Evolutionary conservation across 139 green algal species (phyloP), one percentile per base, ranked within the genome.

Genomic region (Coccomyxa sp.): DNA sequence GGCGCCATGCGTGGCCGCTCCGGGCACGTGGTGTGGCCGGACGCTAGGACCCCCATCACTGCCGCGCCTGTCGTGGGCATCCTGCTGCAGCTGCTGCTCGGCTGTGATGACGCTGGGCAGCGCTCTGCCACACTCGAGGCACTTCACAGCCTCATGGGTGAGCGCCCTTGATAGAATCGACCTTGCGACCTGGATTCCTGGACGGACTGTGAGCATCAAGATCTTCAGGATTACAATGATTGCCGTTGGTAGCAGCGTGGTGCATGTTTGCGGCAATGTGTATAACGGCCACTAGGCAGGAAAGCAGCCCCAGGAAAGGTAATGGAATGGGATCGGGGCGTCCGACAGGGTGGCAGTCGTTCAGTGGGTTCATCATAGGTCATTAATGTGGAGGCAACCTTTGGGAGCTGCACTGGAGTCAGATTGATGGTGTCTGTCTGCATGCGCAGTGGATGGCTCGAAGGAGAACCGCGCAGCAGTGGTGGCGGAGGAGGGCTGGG

Each of bases 21-120:
- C 18, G 9, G 74, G 57, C 58, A 81, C 13, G 51, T 76, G 81
- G 57, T 81, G n/a, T 58, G 58, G 23, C 79, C n/a, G 31, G 31
- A 63, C 13, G 30, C 13, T 15, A 31, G 63, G 18, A 25, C 63
- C 63, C 18, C 63, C 63, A 71, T 71, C 27, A 87, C 59, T 0
- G 45, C 30, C 21, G 31, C 79, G 11, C 58, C 68, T 18, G 83
- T 84, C 0, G 77, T 87, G 32, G 79, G 83, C 10, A 79, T 90
- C 75, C 63, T 91, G 86, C 79, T 91, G 82, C 82, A 78, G 59
- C 76, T 86, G 76, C 84, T 79, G 30, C 79, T 30, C 31, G 78
- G 76, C 25, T 86, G 86, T 60, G 79, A 81, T 16, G 75, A 80
- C 59, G 77, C 67, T 13, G 57, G 23, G 14, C 82, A 88, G 86